These are phyloP conservation scores for Xylariaceae sp. DNA, from an alignment of 2,329 filamentous ascomycete genomes.

Conservation along the genomic window DNA sequence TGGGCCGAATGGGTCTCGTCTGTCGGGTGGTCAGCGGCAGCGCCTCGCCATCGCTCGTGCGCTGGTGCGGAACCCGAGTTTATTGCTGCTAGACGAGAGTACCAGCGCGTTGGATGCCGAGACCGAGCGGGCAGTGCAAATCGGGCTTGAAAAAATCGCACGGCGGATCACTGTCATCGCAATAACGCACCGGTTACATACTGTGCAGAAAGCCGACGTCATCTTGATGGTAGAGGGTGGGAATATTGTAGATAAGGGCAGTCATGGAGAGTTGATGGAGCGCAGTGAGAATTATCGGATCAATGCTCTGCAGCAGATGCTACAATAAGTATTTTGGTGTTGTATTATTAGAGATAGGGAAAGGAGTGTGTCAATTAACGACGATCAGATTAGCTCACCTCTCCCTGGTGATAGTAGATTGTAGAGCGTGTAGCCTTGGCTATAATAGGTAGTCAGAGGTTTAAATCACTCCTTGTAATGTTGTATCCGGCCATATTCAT, in stretches of 20 bases:
- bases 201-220: slow-evolving; percentile 45
- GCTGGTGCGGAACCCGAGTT: slow-evolving; percentile 62
- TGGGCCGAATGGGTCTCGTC: slow-evolving; percentile 63
- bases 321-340: slow-evolving; percentile 6
- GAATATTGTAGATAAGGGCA: slow-evolving; percentile 41
- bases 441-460: too few species aligned
- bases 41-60: slow-evolving; percentile 71
- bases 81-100: slow-evolving; percentile 72
- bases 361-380: not conserved
- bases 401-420: too few species aligned
- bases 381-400: too few species aligned
- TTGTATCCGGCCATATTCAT: too few species aligned
- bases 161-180: slow-evolving; percentile 46
- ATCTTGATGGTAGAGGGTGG: slow-evolving; percentile 49
- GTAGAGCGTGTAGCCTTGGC: too few species aligned
- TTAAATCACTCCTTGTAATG: too few species aligned
- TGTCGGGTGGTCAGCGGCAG: slow-evolving; percentile 74
- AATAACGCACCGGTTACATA: slow-evolving; percentile 49
- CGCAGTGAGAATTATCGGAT: slow-evolving; percentile 37
- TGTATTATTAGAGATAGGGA: not conserved
- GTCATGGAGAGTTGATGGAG: slow-evolving; percentile 43
- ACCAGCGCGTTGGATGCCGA: slow-evolving; percentile 69
- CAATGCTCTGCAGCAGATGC: slow-evolving; percentile 33
- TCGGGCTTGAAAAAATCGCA: slow-evolving; percentile 55
- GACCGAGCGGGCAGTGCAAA: slow-evolving; percentile 60